Base-by-base conservation (phyloP, 2,329 filamentous ascomycete genomes). In the Teratosphaeria nubilosa region DNA sequence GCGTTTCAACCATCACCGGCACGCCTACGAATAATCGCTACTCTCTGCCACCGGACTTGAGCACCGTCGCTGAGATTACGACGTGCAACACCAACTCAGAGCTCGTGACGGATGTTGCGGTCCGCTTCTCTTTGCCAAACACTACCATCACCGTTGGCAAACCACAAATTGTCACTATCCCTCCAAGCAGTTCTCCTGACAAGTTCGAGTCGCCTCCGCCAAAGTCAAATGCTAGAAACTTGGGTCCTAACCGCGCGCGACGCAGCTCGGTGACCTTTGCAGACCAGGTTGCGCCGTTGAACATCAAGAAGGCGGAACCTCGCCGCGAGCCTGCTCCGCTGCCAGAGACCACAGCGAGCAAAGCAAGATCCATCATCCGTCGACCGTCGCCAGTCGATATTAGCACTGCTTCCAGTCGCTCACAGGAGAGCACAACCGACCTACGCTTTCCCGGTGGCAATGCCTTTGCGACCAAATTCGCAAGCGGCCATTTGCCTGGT, bases 401-500 rank as follows among this genome's bases (percentile, higher is more conserved):
- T 24, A 52, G 30, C 22, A 51, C 61, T 7, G 61, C 66, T 20
- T 61, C 60, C 13, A 54, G 56, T 51, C 63, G 61, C 14, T 48
- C 41, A 20, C 64, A 62, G 24, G 67, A 70, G 5, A 66, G 59
- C 54, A 67, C 62, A 4, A 62, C 64, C 14, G 67, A 70, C 45
- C 41, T 68, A 27, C 64, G 65, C 14, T 65, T 66, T 20, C 56
- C 63, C 13, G 56, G 54, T 30, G 62, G 60, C 57, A 63, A 59
- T 55, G 60, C 54, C 34, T 64, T 64, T n/a, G 61, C 63, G 51
- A 62, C 60, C 56, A 66, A 65, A 22, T 69, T 68, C 55, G 64
- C 63, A 52, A 66, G 66, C 59, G 63, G 66, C 16, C 65, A 74
- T 65, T 70, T 78, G 16, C 73, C 76, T 13, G 75, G 75, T 52